phyloP scores from a whole-genome alignment of 106 monocot species.

The Acanthochlamys bracteata region DNA sequence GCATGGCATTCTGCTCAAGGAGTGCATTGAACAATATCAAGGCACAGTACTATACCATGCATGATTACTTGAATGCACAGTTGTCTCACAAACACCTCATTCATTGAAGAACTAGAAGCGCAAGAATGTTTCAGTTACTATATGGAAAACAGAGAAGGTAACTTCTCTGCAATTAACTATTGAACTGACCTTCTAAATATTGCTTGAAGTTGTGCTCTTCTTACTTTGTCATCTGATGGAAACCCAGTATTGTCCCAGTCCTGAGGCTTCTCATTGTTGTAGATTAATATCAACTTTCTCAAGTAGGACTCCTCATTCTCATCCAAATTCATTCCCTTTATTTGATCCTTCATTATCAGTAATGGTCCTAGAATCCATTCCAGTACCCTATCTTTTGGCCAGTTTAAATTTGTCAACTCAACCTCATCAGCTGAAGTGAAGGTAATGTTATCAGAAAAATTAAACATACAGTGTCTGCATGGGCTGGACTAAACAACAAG shows the following conservation, averaged over 20 bases:
- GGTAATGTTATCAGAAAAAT: neutral
- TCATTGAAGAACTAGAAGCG: too few relatives aligned
- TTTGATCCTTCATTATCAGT: constrained; percentile 81
- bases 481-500: too few relatives aligned
- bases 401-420: constrained; percentile 67
- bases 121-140: too few relatives aligned
- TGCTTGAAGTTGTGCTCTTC: constrained; percentile 75
- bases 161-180: neutral
- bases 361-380: constrained; percentile 77
- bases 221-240: constrained; percentile 54
- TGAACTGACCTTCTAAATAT: constrained; percentile 62
- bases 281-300: constrained; percentile 48
- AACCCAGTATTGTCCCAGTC: constrained; percentile 68
- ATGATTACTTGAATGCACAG: too few relatives aligned
- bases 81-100: too few relatives aligned
- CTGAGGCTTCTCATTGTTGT: constrained; percentile 40
- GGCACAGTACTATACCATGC: too few relatives aligned
- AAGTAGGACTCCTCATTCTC: constrained; percentile 71
- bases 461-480: neutral
- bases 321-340: constrained; percentile 43
- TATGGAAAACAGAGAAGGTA: too few relatives aligned
- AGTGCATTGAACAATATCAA: too few relatives aligned
- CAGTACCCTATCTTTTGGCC: constrained; percentile 79
- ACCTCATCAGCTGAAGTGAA: constrained; percentile 57
- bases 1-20: too few relatives aligned